Conservation (phyloP, 2,329 filamentous ascomycete genomes). For the Pyrenophora graminea region DNA sequence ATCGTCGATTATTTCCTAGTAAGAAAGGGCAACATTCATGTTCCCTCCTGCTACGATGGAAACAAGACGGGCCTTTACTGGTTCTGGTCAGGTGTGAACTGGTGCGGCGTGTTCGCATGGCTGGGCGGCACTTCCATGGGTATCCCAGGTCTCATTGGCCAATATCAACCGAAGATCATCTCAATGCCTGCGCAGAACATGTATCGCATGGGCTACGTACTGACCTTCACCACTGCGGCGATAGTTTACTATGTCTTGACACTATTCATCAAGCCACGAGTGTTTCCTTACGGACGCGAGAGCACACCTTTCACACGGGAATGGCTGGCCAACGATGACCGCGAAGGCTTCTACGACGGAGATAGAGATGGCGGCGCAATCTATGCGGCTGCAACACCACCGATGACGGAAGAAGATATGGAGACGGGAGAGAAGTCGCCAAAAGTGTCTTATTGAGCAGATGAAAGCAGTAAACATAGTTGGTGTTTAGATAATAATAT, state of each 20-base stretch:
- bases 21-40: conserved; percentile 49
- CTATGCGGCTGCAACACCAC: conserved; percentile 19
- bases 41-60: conserved; percentile 45
- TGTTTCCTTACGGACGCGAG: conserved; percentile 28
- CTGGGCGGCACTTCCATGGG: conserved; percentile 38
- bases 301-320: conserved; percentile 21
- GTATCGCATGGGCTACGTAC: conserved; percentile 44
- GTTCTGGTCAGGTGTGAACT: conserved; percentile 41
- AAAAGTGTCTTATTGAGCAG: conserved; percentile 9
- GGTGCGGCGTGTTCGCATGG: conserved; percentile 40
- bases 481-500: too few species aligned
- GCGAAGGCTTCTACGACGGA: conserved; percentile 37
- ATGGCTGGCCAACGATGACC: conserved; percentile 31
- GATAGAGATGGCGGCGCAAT: conserved; percentile 26
- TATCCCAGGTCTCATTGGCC: conserved; percentile 39
- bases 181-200: conserved; percentile 39
- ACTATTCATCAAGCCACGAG: conserved; percentile 20
- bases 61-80: conserved; percentile 33
- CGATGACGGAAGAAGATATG: conserved; percentile 18
- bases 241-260: conserved; percentile 32
- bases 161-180: conserved; percentile 40
- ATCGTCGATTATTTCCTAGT: conserved; percentile 48
- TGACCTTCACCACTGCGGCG: conserved; percentile 38
- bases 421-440: conserved; percentile 15
- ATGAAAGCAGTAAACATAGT: not conserved